Percentiles rank a stretch among this genome's conserved stretches.
phyloP scores from a whole-genome alignment of 2,329 filamentous ascomycete genomes.

The Elsinoe batatas region DNA sequence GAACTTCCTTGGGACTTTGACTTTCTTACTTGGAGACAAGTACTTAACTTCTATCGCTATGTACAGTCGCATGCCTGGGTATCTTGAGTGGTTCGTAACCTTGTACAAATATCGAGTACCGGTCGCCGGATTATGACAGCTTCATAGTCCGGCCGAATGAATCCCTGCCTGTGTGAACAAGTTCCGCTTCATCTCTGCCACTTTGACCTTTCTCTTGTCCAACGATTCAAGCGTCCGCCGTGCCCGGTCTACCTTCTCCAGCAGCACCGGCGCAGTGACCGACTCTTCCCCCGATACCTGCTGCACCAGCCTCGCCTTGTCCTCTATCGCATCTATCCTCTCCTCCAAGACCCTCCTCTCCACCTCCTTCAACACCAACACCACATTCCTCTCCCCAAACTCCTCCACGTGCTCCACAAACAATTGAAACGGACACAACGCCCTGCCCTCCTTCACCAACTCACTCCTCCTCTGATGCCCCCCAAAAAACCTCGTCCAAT shows the following conservation, averaged over 20 bases:
- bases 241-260: neutral
- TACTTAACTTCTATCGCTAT: neutral
- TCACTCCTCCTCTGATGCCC: neutral
- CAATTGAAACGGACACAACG: constrained; percentile 8
- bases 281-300: neutral
- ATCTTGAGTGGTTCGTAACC: neutral
- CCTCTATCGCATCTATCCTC: neutral
- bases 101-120: neutral
- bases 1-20: neutral
- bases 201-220: neutral
- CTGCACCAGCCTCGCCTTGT: neutral
- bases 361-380: constrained; percentile 4
- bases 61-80: neutral
- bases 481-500: constrained; percentile 5
- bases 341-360: neutral
- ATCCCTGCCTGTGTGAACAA: neutral
- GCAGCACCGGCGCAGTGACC: neutral
- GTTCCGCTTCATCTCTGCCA: neutral
- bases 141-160: neutral
- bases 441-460: constrained; percentile 1
- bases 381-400: constrained; percentile 5
- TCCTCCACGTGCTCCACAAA: constrained; percentile 2
- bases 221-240: neutral
- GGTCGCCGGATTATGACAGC: neutral
- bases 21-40: neutral